Evolutionary conservation across 192 early-diverging fungal genomes (phyloP).

Genomic region (Backusella tuberculispora): DNA sequence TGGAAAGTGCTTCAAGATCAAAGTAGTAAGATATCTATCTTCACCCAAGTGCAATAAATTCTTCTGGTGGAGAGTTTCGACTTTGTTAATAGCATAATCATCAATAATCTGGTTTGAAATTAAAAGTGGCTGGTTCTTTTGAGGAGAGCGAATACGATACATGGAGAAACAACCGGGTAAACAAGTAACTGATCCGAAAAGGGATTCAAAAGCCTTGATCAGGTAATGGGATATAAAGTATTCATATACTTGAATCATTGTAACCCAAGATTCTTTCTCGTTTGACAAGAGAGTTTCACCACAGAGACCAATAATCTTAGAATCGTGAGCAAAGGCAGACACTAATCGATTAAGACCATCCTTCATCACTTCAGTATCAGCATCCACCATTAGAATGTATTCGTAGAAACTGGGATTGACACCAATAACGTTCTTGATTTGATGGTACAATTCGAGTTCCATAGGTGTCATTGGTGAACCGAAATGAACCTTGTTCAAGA

Average conservation of each 20-base stretch:
- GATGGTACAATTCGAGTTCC: slow-evolving; percentile 96
- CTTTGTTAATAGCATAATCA: slow-evolving; percentile 90
- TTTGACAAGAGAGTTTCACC: slow-evolving; percentile 95
- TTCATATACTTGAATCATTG: slow-evolving; percentile 99
- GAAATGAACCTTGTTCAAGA: slow-evolving; percentile 95
- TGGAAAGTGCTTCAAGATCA: slow-evolving; percentile 97
- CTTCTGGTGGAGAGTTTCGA: slow-evolving; percentile 97
- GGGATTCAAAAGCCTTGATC: slow-evolving; percentile 95
- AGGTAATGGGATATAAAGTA: slow-evolving; percentile 97
- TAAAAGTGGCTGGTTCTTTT: slow-evolving; percentile 87
- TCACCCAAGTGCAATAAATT: slow-evolving; percentile 97
- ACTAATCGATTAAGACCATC: slow-evolving; percentile 93
- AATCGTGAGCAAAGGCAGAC: slow-evolving; percentile 86
- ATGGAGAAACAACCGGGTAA: slow-evolving; percentile 98
- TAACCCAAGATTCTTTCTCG: slow-evolving; percentile 90
- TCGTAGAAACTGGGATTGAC: slow-evolving; percentile 95
- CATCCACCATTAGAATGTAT: slow-evolving; percentile 96
- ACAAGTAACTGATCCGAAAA: slow-evolving; percentile 96
- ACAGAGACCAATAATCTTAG: slow-evolving; percentile 90
- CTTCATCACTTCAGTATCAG: slow-evolving; percentile 88
- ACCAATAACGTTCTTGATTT: slow-evolving; percentile 98
- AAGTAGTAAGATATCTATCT: slow-evolving; percentile 94
- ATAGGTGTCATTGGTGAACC: slow-evolving; percentile 91
- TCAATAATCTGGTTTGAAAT: slow-evolving; percentile 87
- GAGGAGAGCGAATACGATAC: slow-evolving; percentile 91